Percentiles rank a stretch among this genome's conserved stretches.
phyloP scores from a whole-genome alignment of 2,329 filamentous ascomycete species.

The Tricladium varicosporioides region DNA sequence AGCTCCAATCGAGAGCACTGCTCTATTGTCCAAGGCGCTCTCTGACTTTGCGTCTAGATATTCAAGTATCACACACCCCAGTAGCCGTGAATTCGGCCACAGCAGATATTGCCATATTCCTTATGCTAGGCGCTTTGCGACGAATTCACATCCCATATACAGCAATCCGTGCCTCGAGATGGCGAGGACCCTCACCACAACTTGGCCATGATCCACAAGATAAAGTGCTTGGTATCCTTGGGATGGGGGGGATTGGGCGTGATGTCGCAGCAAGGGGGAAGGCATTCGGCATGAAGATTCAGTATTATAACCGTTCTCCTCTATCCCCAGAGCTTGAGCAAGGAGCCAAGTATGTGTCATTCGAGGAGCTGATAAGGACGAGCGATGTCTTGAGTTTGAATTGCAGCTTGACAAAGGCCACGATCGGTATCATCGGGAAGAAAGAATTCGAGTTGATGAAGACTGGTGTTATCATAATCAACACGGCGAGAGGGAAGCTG shows the following conservation, averaged over 20 bases:
- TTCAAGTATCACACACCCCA: constrained; percentile 75
- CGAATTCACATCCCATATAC: constrained; percentile 56
- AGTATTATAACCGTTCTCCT: constrained; percentile 69
- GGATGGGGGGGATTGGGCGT: constrained; percentile 81
- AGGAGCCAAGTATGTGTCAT: constrained; percentile 63
- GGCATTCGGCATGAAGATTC: constrained; percentile 71
- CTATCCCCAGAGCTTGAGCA: constrained; percentile 51
- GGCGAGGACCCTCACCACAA: constrained; percentile 52
- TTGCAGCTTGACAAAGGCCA: constrained; percentile 66
- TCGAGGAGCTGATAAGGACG: constrained; percentile 65
- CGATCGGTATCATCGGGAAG: constrained; percentile 67
- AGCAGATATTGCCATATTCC: constrained; percentile 74
- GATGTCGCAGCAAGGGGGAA: constrained; percentile 70
- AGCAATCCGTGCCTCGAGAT: constrained; percentile 61
- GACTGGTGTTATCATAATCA: constrained; percentile 71
- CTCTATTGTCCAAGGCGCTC: too few species aligned
- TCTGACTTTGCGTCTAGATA: constrained; percentile 36
- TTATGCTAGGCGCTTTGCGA: constrained; percentile 75
- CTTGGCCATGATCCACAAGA: constrained; percentile 67
- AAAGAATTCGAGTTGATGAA: constrained; percentile 75
- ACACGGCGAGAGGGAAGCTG: constrained; percentile 76
- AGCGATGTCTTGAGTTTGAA: constrained; percentile 80
- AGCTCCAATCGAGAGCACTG: background rate
- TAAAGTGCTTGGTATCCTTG: constrained; percentile 74
- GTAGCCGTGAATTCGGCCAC: constrained; percentile 76